phyloP scores from a whole-genome alignment of 495 filamentous ascomycete genomes.

The Penicillium antarcticum region DNA sequence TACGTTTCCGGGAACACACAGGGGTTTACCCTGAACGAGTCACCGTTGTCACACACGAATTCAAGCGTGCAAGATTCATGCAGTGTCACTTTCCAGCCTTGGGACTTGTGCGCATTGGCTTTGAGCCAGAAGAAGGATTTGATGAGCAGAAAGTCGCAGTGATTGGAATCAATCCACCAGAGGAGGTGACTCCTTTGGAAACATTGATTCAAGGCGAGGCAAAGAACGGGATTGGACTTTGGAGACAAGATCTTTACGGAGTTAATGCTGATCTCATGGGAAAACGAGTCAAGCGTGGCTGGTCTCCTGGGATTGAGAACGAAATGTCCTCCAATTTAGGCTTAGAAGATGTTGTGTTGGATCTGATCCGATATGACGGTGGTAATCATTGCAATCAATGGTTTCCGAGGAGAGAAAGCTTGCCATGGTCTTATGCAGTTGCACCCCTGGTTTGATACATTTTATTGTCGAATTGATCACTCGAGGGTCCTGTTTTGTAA shows the following conservation, averaged over 20 bases:
- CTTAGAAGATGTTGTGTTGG: slow-evolving; percentile 28
- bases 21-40: slow-evolving; percentile 40
- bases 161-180: slow-evolving; percentile 68
- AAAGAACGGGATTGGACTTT: slow-evolving; percentile 40
- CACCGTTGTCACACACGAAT: slow-evolving; percentile 71
- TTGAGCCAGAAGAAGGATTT: not conserved
- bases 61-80: slow-evolving; percentile 67
- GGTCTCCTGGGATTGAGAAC: slow-evolving; percentile 29
- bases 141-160: slow-evolving; percentile 40
- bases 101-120: slow-evolving; percentile 31
- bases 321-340: slow-evolving; percentile 22
- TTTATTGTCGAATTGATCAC: no score
- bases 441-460: no score
- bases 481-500: no score
- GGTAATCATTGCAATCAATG: slow-evolving; percentile 28
- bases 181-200: slow-evolving; percentile 46
- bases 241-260: slow-evolving; percentile 46
- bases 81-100: slow-evolving; percentile 66
- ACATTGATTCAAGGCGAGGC: slow-evolving; percentile 41
- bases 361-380: slow-evolving; percentile 39
- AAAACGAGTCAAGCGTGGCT: slow-evolving; percentile 41
- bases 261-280: slow-evolving; percentile 28
- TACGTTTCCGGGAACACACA: slow-evolving; percentile 51
- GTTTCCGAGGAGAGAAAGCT: slow-evolving; percentile 28
- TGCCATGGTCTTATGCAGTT: slow-evolving; percentile 39